Base-by-base conservation (phyloP, 345 rosid genomes). In the Corymbia maculata region DNA sequence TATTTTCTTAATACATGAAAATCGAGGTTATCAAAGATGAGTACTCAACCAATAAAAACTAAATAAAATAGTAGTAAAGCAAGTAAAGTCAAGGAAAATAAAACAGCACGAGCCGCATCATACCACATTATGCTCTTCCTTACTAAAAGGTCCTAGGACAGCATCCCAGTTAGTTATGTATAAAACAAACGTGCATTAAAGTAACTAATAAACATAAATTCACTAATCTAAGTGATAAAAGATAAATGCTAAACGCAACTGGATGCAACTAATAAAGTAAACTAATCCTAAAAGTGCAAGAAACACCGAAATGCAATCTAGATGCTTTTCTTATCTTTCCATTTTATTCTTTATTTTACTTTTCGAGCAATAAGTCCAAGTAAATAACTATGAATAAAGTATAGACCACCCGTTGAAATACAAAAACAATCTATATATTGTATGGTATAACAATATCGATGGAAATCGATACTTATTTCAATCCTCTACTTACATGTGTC, bases 361-460 rank as follows among this genome's bases (percentile, higher is more conserved):
- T 59, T 59, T 5, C 26, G 26, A 26, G 4, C 68, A 59, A 11
- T 59, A 59, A 59, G 7, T n/a, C 66, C 30, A n/a, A 59, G 26
- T 59, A 26, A 26, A 4, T 26, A 26, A 26, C 32, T 26, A 11
- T 5, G 4, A 59, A 26, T 59, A 26, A 26, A 59, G 32, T 59
- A 59, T 59, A 59, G 26, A 26, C 30, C 26, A 59, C 0, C 26
- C 0, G 15, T 59, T 59, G 68, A 59, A 59, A 59, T 26, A 59
- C 68, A 59, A 59, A 59, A 26, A 14, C 6, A 59, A 59, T 59
- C 14, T 11, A 59, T 26, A 12, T 59, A 26, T 59, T 26, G 32
- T 11, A 11, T 14, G 0, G 7, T 11, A 1, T 10, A 59, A 0
- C 30, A 55, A 22, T 55, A 0, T 55, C 13, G 2, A 55, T 55